A percentile compares a stretch with the other conserved stretches of the same genome.
Evolutionary conservation across 2,329 filamentous ascomycete genomes (phyloP).

Genomic region (Juglanconis sp.): DNA sequence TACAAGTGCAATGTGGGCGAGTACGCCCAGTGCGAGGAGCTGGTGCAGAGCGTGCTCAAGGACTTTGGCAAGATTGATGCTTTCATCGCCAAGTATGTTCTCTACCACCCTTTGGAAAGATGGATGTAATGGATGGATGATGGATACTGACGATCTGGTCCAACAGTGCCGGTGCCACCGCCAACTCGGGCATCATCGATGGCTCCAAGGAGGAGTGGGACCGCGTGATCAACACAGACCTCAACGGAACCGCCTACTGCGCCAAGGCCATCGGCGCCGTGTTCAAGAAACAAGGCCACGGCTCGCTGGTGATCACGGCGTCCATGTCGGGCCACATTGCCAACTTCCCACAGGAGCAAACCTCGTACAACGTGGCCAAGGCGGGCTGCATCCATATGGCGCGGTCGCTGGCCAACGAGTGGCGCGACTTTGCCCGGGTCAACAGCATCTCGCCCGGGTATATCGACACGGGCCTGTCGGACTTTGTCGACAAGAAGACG

Average conservation of each 20-base stretch:
- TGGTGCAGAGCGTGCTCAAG: constrained; percentile 60
- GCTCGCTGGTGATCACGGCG: constrained; percentile 75
- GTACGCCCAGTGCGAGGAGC: constrained; percentile 48
- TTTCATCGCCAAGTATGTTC: constrained; percentile 70
- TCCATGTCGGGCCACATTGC: constrained; percentile 77
- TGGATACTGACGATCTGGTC: not conserved
- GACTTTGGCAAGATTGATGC: constrained; percentile 74
- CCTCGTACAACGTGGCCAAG: constrained; percentile 72
- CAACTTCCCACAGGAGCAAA: constrained; percentile 73
- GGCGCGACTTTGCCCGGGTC: constrained; percentile 55
- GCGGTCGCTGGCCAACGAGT: constrained; percentile 56
- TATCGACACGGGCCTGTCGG: constrained; percentile 64
- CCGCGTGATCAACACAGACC: constrained; percentile 73
- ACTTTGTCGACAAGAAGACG: constrained; percentile 60
- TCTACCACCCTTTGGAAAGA: not conserved
- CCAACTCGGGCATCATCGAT: constrained; percentile 66
- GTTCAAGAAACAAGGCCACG: constrained; percentile 33
- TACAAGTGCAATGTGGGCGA: constrained; percentile 58
- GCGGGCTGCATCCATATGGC: constrained; percentile 58
- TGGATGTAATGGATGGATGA: not conserved
- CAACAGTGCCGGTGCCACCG: constrained; percentile 60
- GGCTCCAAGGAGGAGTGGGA: constrained; percentile 82
- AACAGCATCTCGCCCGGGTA: constrained; percentile 57
- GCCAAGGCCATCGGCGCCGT: constrained; percentile 56
- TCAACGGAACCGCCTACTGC: constrained; percentile 80